These are phyloP conservation scores for Chaetomium globosum DNA, from an alignment of 2,329 filamentous ascomycete species.

Conservation along the genomic window DNA sequence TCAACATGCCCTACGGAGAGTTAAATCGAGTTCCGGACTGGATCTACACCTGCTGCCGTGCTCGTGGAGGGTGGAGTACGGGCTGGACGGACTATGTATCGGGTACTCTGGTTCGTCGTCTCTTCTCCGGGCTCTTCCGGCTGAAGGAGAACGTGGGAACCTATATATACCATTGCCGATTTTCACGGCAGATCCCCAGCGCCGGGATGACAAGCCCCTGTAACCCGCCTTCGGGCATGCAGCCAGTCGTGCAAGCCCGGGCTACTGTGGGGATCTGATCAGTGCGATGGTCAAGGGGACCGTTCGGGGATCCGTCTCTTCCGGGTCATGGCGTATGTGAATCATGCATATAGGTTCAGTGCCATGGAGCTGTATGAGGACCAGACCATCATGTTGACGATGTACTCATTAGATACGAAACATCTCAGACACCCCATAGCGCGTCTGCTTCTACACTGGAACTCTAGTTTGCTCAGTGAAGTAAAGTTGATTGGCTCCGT, in stretches of 20 bases:
- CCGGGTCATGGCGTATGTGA: background rate
- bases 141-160: conserved; percentile 5
- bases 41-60: background rate
- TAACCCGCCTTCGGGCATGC: background rate
- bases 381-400: background rate
- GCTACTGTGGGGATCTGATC: background rate
- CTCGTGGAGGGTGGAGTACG: background rate
- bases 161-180: background rate
- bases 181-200: conserved; percentile 1
- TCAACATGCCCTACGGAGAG: background rate
- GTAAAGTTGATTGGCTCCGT: background rate
- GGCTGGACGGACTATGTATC: background rate
- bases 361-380: background rate
- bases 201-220: background rate
- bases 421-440: background rate
- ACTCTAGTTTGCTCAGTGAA: background rate
- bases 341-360: too few species aligned
- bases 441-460: background rate
- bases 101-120: background rate
- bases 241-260: background rate
- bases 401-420: background rate
- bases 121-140: background rate
- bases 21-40: background rate
- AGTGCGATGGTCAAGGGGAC: background rate
- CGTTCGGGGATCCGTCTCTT: background rate